These are phyloP conservation scores for Citrus trifoliata DNA, from an alignment of 345 rosid genomes.

Conservation along the genomic window DNA sequence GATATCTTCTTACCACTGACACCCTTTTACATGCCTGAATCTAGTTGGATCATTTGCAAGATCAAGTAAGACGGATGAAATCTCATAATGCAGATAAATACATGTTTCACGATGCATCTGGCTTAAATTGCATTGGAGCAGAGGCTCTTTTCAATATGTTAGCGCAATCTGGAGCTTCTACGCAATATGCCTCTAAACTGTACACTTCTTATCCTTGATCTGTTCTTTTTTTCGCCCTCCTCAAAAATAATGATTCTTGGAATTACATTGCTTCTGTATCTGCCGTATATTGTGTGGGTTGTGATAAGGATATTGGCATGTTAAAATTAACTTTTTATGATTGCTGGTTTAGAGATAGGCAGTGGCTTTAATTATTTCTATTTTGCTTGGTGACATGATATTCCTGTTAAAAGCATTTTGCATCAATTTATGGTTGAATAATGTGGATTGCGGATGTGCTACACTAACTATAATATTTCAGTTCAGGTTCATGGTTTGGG, in stretches of 20 bases:
- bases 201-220: constrained; percentile 30
- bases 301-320: neutral
- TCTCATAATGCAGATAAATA: constrained; percentile 56
- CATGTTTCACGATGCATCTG: constrained; percentile 52
- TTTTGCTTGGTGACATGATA: neutral
- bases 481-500: neutral
- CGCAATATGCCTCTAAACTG: constrained; percentile 59
- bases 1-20: constrained; percentile 13
- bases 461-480: neutral
- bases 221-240: neutral
- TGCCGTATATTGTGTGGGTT: neutral
- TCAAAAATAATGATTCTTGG: neutral
- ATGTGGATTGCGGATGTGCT: neutral
- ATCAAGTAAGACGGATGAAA: constrained; percentile 39
- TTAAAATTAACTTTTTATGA: neutral
- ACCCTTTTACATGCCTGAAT: constrained; percentile 14
- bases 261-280: neutral
- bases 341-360: neutral
- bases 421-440: neutral
- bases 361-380: neutral
- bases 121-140: constrained; percentile 47
- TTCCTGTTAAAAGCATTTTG: neutral
- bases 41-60: constrained; percentile 45
- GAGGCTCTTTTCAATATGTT: constrained; percentile 56
- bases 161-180: constrained; percentile 68